Evolutionary conservation across 305 asterid species (phyloP).

Genomic region (Solanum hybrid): DNA sequence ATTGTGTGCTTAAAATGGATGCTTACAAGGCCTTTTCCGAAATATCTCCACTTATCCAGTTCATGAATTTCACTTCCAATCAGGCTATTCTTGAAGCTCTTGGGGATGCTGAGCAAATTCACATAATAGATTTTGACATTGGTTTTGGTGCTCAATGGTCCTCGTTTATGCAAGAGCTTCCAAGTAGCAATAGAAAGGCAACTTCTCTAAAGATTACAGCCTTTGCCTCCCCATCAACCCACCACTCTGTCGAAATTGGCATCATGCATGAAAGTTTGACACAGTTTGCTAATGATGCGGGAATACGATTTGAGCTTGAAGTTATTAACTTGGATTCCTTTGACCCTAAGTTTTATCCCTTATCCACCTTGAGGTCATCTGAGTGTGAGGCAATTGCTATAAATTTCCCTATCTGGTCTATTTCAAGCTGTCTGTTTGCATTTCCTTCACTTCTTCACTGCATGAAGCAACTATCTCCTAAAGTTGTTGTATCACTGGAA

Average conservation of each 20-base stretch:
- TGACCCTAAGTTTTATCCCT: conserved; percentile 26
- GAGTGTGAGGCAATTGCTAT: conserved; percentile 34
- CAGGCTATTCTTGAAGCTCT: conserved; percentile 47
- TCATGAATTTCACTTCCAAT: conserved; percentile 44
- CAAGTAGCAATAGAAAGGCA: conserved; percentile 13
- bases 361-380: conserved; percentile 28
- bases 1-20: conserved; percentile 40
- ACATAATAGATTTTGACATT: conserved; percentile 45
- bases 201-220: conserved; percentile 45
- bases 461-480: conserved; percentile 39
- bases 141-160: conserved; percentile 65
- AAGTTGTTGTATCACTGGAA: conserved; percentile 34
- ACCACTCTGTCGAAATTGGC: conserved; percentile 35
- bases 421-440: conserved; percentile 17
- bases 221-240: conserved; percentile 46
- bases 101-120: conserved; percentile 26
- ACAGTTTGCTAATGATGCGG: conserved; percentile 36
- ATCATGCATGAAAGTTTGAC: conserved; percentile 39
- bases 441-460: conserved; percentile 38
- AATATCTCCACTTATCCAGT: conserved; percentile 37
- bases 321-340: conserved; percentile 47
- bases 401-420: conserved; percentile 45
- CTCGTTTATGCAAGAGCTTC: conserved; percentile 53
- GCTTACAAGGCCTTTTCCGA: conserved; percentile 44
- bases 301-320: conserved; percentile 39